Evolutionary conservation across 169 alveolate genomes (phyloP).

Genomic region (Cryptosporidium parvum): DNA sequence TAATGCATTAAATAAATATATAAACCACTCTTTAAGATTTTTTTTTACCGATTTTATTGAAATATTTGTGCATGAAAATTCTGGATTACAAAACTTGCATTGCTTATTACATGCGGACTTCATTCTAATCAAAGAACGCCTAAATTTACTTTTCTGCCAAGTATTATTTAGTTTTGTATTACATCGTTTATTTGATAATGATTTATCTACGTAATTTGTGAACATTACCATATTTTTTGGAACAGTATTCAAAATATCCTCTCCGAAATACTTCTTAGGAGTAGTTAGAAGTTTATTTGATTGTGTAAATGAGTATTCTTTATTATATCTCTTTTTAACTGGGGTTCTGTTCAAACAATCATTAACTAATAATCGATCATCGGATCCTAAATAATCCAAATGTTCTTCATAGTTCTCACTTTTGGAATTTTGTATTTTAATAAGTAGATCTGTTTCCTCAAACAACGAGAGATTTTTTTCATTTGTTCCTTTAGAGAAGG

Average conservation of each 20-base stretch:
- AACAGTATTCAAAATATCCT: conserved; percentile 44
- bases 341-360: conserved; percentile 1
- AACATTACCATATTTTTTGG: conserved; percentile 36
- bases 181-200: background rate
- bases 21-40: background rate
- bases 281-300: background rate
- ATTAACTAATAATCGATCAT: background rate
- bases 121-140: background rate
- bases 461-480: background rate
- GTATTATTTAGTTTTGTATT: background rate
- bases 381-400: background rate
- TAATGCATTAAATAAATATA: background rate
- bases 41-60: background rate
- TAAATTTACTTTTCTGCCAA: background rate
- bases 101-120: background rate
- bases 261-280: conserved; percentile 48
- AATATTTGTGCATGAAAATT: background rate
- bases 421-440: conserved; percentile 23
- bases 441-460: conserved; percentile 9
- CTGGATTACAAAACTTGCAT: background rate
- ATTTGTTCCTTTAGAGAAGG: background rate
- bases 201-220: background rate
- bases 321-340: background rate
- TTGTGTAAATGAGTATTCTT: background rate
- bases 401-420: conserved; percentile 1